Evolutionary conservation across 352 stramenopile species (phyloP).

Genomic region (Globisporangium polare): DNA sequence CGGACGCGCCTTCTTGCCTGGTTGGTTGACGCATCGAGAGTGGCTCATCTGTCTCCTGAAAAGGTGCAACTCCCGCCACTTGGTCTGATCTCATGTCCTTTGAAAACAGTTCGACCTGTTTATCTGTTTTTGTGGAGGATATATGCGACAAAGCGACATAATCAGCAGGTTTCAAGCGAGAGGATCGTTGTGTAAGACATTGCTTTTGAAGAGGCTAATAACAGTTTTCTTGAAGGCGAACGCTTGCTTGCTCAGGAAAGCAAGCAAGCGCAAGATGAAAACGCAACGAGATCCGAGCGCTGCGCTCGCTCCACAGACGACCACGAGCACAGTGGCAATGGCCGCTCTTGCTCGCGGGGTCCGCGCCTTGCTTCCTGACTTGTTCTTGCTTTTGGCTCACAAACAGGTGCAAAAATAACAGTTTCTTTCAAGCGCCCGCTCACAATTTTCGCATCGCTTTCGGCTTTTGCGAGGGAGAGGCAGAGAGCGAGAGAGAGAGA

Average conservation of each 20-base stretch:
- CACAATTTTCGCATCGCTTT: background rate
- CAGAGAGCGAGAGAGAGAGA: background rate
- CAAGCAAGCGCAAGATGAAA: too few species aligned
- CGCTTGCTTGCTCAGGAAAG: too few species aligned
- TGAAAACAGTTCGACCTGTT: background rate
- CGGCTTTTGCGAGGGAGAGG: background rate
- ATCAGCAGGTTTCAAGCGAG: too few species aligned
- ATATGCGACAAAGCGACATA: background rate
- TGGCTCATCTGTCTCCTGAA: background rate
- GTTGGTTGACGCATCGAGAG: background rate
- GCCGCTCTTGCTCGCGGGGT: too few species aligned
- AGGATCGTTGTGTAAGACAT: too few species aligned
- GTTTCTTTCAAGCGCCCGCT: background rate
- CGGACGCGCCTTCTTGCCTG: background rate
- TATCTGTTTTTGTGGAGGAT: background rate
- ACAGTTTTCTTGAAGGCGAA: too few species aligned
- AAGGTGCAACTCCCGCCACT: background rate
- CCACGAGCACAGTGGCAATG: too few species aligned
- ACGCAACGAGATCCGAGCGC: too few species aligned
- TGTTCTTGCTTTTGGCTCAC: background rate
- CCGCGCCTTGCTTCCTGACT: too few species aligned
- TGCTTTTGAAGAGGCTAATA: too few species aligned
- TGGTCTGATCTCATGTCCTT: background rate
- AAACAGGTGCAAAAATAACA: too few species aligned
- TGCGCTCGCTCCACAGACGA: too few species aligned